These are phyloP conservation scores for Pistacia atlantica DNA, from an alignment of 345 rosid genomes.

Conservation along the genomic window DNA sequence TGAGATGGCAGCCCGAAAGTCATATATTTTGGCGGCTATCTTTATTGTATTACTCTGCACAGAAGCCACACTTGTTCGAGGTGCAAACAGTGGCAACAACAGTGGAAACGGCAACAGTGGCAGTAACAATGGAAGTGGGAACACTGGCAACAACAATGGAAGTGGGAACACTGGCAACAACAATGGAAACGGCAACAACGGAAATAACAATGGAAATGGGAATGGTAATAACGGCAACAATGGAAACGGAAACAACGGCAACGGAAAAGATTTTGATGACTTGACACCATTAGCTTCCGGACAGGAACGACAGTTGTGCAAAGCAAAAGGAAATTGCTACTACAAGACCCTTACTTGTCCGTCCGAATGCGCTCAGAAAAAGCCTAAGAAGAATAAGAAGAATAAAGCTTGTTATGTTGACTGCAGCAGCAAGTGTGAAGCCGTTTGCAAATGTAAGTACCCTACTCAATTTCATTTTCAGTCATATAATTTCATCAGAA, in stretches of 20 bases:
- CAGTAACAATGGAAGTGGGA: conserved; percentile 4
- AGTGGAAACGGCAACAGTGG: conserved; percentile 22
- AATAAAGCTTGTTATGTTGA: conserved; percentile 69
- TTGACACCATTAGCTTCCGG: conserved; percentile 37
- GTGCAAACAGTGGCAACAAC: conserved; percentile 6
- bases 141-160: not conserved
- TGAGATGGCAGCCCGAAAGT: conserved; percentile 17
- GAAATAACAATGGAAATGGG: not conserved
- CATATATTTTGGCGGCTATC: conserved; percentile 31
- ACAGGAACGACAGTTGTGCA: conserved; percentile 53
- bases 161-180: conserved; percentile 9
- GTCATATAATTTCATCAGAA: not conserved
- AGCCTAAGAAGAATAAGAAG: conserved; percentile 63
- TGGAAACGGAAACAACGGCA: conserved; percentile 6
- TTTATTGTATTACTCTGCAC: conserved; percentile 40
- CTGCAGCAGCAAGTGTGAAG: conserved; percentile 79
- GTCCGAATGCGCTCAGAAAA: conserved; percentile 63
- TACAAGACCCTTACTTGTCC: conserved; percentile 60
- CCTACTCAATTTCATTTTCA: not conserved
- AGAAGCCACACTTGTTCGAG: conserved; percentile 30
- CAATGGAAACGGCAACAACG: conserved; percentile 14
- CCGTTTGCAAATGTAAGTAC: conserved; percentile 75
- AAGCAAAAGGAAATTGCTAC: conserved; percentile 40
- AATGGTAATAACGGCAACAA: not conserved
- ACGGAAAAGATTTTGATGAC: conserved; percentile 13